A percentile compares a stretch with the other conserved stretches of the same genome.
These are phyloP conservation scores for Psidium friedrichsthalianum DNA, from an alignment of 345 rosid species.

Conservation along the genomic window DNA sequence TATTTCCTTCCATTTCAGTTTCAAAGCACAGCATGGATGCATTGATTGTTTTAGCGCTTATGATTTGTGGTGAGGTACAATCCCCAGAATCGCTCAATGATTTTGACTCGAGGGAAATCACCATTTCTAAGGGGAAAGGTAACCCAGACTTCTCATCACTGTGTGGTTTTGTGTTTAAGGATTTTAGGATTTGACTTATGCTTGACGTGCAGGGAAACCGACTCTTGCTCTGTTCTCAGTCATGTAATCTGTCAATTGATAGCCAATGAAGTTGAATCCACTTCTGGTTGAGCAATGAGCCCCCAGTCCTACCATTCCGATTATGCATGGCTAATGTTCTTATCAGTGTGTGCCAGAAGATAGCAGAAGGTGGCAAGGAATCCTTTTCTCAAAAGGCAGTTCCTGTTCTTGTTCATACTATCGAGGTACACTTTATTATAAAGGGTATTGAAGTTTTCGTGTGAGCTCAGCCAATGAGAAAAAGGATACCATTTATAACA, in stretches of 20 bases:
- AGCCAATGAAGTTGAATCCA: constrained; percentile 20
- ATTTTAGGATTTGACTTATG: not conserved
- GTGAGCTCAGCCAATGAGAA: not conserved
- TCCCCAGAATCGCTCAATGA: constrained; percentile 27
- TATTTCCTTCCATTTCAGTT: constrained; percentile 25
- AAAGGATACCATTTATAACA: not conserved
- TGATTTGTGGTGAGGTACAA: constrained; percentile 67
- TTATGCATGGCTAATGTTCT: constrained; percentile 89
- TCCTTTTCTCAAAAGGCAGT: constrained; percentile 40
- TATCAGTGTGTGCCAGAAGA: constrained; percentile 76
- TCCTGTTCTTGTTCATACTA: constrained; percentile 38
- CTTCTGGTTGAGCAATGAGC: constrained; percentile 10
- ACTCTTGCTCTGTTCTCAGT: constrained; percentile 20
- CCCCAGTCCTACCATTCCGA: constrained; percentile 35
- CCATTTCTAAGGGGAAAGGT: constrained; percentile 11
- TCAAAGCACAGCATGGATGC: constrained; percentile 90
- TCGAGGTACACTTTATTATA: constrained; percentile 35
- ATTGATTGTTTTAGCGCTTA: constrained; percentile 76
- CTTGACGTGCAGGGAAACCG: constrained; percentile 29
- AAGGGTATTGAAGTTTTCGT: not conserved
- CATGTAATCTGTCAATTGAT: constrained; percentile 39
- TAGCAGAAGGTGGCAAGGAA: constrained; percentile 43
- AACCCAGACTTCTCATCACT: constrained; percentile 14
- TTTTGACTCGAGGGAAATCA: constrained; percentile 6
- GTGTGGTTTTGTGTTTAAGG: not conserved